Base-by-base conservation (phyloP, 805 yeast genomes). In the Zygotorulaspora florentina region DNA sequence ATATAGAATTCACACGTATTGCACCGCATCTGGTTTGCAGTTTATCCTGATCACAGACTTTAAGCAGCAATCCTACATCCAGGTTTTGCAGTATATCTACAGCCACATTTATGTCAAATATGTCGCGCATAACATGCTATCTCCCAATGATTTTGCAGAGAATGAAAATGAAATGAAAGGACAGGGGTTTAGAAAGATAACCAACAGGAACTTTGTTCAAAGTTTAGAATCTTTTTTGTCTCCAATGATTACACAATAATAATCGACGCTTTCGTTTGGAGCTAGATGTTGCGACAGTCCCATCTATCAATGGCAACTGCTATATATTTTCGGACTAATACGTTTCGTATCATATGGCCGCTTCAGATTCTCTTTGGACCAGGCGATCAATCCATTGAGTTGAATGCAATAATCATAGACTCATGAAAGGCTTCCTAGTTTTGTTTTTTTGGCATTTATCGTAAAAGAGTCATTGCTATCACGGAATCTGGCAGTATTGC, bases 1-100 rank as follows among this genome's bases (percentile, higher is more conserved):
- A 50, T 90, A 84, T 64, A 75, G 90, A 51, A 80, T 87, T 23
- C 97, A 91, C 61, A 83, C 79, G 53, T 77, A 74, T 56, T 96
- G 88, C 62, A 80, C 95, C 1, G 79, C 88, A 4, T 77, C 93
- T 1, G 89, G 88, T 30, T 67, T 90, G 47, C 81, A 87, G 64
- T 80, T 91, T 56, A 81, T 86, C 28, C 61, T 90, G 18, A 65
- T 89, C 25, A 81, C 91, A 8, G 96, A 88, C 63, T 75, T 65
- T 37, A 56, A 56, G 37, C 65, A 61, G 45, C 58, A 59, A 35
- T 53, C 61, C 18, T 56, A 62, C 36, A 23, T 56, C 8, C 56
- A 59, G 26, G 58, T 62, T 9, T 46, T 66, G 26, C 66, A 61
- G 35, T 54, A 64, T 41, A 54, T 65, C 25, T 62, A 66, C 45